Percentiles rank a stretch among this genome's conserved stretches.
Evolutionary conservation across 2,329 filamentous ascomycete genomes (phyloP).

Genomic region (Colletotrichum agaves): DNA sequence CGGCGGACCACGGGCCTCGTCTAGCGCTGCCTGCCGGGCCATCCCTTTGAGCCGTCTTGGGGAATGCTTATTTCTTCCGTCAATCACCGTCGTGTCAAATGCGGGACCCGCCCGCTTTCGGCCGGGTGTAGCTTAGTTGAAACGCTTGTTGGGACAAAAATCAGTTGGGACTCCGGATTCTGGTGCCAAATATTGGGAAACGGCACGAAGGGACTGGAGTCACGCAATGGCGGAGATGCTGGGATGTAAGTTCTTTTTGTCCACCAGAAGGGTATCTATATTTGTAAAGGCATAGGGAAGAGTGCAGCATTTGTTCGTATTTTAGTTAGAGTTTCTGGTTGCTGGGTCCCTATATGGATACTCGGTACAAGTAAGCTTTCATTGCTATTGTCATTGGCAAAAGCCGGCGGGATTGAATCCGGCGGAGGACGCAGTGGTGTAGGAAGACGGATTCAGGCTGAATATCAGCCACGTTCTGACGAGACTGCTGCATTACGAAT

Average conservation of each 20-base stretch:
- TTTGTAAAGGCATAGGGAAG: too few species aligned
- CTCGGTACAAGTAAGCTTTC: too few species aligned
- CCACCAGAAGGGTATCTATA: too few species aligned
- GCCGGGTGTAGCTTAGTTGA: constrained; percentile 8
- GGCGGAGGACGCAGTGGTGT: neutral
- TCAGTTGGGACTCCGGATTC: constrained; percentile 11
- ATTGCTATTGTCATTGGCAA: neutral
- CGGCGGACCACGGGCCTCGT: neutral
- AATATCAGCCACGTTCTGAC: constrained; percentile 3
- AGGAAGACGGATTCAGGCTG: neutral
- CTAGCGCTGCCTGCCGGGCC: neutral
- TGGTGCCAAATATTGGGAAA: constrained; percentile 9
- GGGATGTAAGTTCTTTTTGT: too few species aligned
- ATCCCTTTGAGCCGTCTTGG: constrained; percentile 8
- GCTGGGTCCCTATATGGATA: too few species aligned
- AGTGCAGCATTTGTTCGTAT: too few species aligned
- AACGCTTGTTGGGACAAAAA: neutral
- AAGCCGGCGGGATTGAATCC: neutral
- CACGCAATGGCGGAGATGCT: neutral
- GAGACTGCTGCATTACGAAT: constrained; percentile 3
- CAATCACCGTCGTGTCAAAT: constrained; percentile 17
- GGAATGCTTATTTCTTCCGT: constrained; percentile 30
- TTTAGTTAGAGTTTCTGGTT: too few species aligned
- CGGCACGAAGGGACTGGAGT: neutral
- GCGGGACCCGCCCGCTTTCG: neutral